Percentiles rank a stretch among this genome's conserved stretches.
phyloP scores from a whole-genome alignment of 352 stramenopile species.

The Phytophthora melonis region DNA sequence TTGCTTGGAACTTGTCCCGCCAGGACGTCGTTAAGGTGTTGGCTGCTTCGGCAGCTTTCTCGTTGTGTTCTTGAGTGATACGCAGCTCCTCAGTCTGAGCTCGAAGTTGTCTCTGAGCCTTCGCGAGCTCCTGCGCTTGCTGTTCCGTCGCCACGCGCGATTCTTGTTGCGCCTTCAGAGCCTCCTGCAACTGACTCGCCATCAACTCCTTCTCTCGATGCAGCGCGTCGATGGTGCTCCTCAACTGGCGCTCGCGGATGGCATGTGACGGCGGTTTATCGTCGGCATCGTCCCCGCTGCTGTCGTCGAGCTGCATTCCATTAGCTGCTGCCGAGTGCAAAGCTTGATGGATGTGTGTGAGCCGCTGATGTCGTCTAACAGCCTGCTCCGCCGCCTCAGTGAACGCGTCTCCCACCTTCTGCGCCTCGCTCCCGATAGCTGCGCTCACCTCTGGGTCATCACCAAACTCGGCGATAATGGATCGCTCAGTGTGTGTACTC shows the following conservation, averaged over 20 bases:
- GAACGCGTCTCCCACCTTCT: constrained; percentile 47
- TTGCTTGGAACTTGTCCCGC: constrained; percentile 65
- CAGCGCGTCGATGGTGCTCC: constrained; percentile 57
- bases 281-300: constrained; percentile 16
- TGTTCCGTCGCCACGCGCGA: constrained; percentile 54
- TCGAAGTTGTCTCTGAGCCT: constrained; percentile 50
- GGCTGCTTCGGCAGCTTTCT: constrained; percentile 52
- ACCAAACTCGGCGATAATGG: constrained; percentile 64
- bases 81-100: constrained; percentile 62
- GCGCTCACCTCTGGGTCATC: constrained; percentile 57
- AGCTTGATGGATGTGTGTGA: constrained; percentile 50
- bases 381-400: constrained; percentile 44
- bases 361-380: constrained; percentile 34
- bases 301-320: constrained; percentile 20
- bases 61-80: constrained; percentile 44
- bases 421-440: constrained; percentile 50
- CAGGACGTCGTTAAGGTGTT: constrained; percentile 51
- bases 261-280: constrained; percentile 17
- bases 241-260: constrained; percentile 52
- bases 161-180: constrained; percentile 58
- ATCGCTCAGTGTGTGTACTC: constrained; percentile 57
- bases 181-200: constrained; percentile 66
- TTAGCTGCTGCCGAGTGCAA: constrained; percentile 49
- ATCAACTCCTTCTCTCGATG: constrained; percentile 72
- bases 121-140: constrained; percentile 68